phyloP scores from a whole-genome alignment of 2,329 filamentous ascomycete species.

The Venturia pyrina region DNA sequence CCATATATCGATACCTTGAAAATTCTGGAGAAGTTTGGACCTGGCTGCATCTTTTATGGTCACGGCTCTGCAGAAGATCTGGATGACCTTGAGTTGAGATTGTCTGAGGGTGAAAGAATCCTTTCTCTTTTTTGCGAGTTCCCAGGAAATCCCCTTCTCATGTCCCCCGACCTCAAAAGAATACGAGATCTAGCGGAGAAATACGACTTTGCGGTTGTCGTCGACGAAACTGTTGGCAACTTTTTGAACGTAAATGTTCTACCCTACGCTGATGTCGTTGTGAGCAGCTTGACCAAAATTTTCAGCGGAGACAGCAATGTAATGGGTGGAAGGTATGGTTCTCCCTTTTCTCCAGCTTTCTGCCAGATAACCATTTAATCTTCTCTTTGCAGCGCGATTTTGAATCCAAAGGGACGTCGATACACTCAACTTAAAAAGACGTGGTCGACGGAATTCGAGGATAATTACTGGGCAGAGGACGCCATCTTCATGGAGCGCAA shows the following conservation, averaged over 20 bases:
- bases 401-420: conserved; percentile 58
- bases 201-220: conserved; percentile 80
- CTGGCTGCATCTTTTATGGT: conserved; percentile 82
- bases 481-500: conserved; percentile 92
- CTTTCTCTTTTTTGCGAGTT: conserved; percentile 90
- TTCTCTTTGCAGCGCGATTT: conserved; percentile 35
- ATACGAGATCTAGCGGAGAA: conserved; percentile 70
- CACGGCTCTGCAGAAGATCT: conserved; percentile 67
- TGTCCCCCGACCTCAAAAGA: conserved; percentile 72
- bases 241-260: conserved; percentile 94
- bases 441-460: conserved; percentile 62
- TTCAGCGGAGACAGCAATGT: conserved; percentile 98
- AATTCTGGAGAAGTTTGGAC: conserved; percentile 87
- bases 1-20: conserved; percentile 96
- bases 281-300: conserved; percentile 91
- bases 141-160: conserved; percentile 81
- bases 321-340: conserved; percentile 68
- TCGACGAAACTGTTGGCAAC: conserved; percentile 95
- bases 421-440: conserved; percentile 59
- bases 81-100: conserved; percentile 66
- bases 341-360: background rate
- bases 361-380: background rate
- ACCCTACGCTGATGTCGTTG: conserved; percentile 79
- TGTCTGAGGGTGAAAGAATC: conserved; percentile 64
- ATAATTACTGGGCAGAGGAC: conserved; percentile 92